phyloP scores from a whole-genome alignment of 1,139 yeast genomes.

The Saccharomyces hybrid region DNA sequence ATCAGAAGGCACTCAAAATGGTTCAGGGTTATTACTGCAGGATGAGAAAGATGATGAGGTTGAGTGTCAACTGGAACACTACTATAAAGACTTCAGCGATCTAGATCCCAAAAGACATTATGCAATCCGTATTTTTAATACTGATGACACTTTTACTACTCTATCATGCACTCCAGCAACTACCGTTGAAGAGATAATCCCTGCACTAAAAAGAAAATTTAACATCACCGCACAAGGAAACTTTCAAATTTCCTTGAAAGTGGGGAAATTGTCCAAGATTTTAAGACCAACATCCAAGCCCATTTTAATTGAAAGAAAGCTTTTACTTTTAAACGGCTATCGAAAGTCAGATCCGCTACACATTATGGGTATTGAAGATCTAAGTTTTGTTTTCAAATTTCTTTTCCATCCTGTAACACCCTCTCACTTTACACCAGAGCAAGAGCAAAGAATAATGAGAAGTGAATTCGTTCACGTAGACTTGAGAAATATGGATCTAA shows the following conservation, averaged over 20 bases:
- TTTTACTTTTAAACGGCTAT: constrained; percentile 74
- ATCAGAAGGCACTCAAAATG: constrained; percentile 3
- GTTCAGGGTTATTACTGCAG: constrained; percentile 8
- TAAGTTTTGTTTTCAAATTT: constrained; percentile 79
- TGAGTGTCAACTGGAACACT: constrained; percentile 28
- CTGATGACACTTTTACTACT: constrained; percentile 78
- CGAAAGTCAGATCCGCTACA: constrained; percentile 65
- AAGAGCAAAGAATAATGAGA: constrained; percentile 54
- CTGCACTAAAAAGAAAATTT: constrained; percentile 65
- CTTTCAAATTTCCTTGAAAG: constrained; percentile 69
- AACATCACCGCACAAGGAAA: constrained; percentile 56
- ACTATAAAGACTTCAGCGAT: constrained; percentile 31
- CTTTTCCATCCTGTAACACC: constrained; percentile 66
- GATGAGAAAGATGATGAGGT: constrained; percentile 34
- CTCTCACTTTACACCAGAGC: constrained; percentile 59
- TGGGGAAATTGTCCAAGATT: constrained; percentile 73
- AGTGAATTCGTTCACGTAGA: constrained; percentile 67
- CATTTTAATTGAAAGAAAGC: constrained; percentile 63
- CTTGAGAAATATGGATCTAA: constrained; percentile 64
- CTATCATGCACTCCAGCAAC: constrained; percentile 65
- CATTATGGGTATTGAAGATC: constrained; percentile 79
- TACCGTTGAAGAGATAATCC: constrained; percentile 66
- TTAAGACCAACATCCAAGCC: constrained; percentile 72
- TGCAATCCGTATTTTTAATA: constrained; percentile 60
- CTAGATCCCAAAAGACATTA: constrained; percentile 25